These are phyloP conservation scores for Ensete ventricosum DNA, from an alignment of 176 grass and related monocot species.

Conservation along the genomic window DNA sequence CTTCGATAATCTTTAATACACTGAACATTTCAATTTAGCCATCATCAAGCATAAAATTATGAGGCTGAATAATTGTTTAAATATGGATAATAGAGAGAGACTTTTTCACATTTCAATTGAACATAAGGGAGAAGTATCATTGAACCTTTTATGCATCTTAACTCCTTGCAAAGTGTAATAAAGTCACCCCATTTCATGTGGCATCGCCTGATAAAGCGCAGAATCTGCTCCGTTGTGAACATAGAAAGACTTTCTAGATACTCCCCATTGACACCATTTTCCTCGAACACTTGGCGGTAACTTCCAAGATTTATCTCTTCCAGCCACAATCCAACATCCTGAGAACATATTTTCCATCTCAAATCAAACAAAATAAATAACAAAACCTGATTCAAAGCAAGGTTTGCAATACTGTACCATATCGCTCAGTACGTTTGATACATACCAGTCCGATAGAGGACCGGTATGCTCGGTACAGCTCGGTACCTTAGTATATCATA, in stretches of 20 bases:
- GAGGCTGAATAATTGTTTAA: too few relatives aligned
- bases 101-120: neutral
- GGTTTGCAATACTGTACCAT: too few relatives aligned
- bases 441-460: too few relatives aligned
- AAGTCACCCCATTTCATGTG: constrained; percentile 97
- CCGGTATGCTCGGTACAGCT: too few relatives aligned
- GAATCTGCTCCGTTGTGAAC: constrained; percentile 90
- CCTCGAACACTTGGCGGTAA: constrained; percentile 66
- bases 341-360: constrained; percentile 4
- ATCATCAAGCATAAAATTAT: too few relatives aligned
- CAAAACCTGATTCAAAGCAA: too few relatives aligned
- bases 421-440: too few relatives aligned
- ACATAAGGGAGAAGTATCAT: constrained; percentile 10
- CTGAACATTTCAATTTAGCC: too few relatives aligned
- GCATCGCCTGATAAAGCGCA: constrained; percentile 80
- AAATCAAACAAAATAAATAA: neutral
- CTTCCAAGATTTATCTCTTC: constrained; percentile 80
- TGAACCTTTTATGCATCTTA: constrained; percentile 83
- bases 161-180: constrained; percentile 85
- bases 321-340: constrained; percentile 91
- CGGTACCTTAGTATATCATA: too few relatives aligned
- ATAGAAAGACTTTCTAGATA: constrained; percentile 80
- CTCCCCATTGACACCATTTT: constrained; percentile 84
- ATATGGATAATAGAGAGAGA: neutral
- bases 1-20: too few relatives aligned